Percentiles rank a stretch among this genome's conserved stretches.
These are phyloP conservation scores for Rutidosis leptorrhynchoides DNA, from an alignment of 129 eudicot species.

Conservation along the genomic window DNA sequence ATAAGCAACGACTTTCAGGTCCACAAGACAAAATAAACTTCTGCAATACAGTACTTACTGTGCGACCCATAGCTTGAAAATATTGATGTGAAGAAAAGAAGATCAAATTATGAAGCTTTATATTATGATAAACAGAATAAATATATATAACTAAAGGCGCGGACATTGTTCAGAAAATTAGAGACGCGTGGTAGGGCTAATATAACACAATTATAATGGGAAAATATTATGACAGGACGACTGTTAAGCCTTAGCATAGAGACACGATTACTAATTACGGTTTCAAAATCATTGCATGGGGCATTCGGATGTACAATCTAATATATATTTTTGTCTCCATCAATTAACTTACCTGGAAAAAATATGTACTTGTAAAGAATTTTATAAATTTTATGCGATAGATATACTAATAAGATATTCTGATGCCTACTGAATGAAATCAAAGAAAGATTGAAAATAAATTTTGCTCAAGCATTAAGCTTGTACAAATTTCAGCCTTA, in stretches of 20 bases:
- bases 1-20: neutral
- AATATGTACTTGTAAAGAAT: constrained; percentile 8
- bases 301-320: neutral
- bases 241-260: constrained; percentile 1
- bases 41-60: neutral
- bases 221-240: neutral
- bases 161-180: neutral
- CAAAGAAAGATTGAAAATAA: neutral
- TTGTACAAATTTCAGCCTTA: neutral
- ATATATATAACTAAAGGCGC: constrained; percentile 7
- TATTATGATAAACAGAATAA: constrained; percentile 7
- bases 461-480: neutral
- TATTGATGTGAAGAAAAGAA: constrained; percentile 8
- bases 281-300: constrained; percentile 7
- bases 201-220: neutral
- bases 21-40: constrained; percentile 4
- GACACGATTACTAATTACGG: neutral
- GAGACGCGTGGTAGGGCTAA: neutral
- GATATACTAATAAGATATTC: constrained; percentile 1
- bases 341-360: constrained; percentile 7
- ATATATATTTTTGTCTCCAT: neutral
- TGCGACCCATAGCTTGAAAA: neutral
- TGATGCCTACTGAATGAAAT: neutral
- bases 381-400: neutral
- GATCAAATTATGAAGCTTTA: constrained; percentile 12